Evolutionary conservation across 371 early-diverging fungal genomes (phyloP).

Genomic region (Syncephalastrum sp.): DNA sequence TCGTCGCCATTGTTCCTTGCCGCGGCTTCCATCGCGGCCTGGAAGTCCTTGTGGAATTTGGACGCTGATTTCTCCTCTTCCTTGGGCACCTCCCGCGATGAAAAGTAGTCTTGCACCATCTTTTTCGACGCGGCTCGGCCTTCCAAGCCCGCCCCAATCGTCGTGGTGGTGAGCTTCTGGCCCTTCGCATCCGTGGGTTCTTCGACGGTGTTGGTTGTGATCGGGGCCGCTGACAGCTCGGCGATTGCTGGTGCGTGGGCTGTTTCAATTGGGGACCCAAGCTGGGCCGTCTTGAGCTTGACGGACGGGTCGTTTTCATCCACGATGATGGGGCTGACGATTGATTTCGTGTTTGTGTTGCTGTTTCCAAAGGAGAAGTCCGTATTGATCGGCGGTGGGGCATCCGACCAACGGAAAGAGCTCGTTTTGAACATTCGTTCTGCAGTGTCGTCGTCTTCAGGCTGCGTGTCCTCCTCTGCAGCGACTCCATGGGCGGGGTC

Average conservation of each 20-base stretch:
- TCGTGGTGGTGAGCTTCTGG: neutral
- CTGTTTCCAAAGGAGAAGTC: constrained; percentile 12
- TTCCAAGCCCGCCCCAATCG: constrained; percentile 13
- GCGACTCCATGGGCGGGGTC: neutral
- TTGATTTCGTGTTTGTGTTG: neutral
- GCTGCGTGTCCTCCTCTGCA: neutral
- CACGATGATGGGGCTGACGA: too few species aligned
- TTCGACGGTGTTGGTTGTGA: constrained; percentile 8
- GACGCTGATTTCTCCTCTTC: neutral
- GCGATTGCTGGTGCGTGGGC: constrained; percentile 15
- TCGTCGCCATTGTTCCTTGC: constrained; percentile 38
- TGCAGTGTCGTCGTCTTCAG: neutral
- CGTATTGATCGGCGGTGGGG: constrained; percentile 19
- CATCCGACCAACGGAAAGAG: constrained; percentile 23
- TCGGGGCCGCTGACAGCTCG: constrained; percentile 23
- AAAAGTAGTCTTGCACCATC: constrained; percentile 42
- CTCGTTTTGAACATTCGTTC: constrained; percentile 8
- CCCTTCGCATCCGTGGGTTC: neutral
- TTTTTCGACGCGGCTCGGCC: constrained; percentile 42
- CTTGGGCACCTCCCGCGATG: constrained; percentile 18
- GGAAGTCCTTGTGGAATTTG: constrained; percentile 46
- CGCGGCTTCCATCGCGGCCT: constrained; percentile 35
- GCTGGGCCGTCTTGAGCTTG: constrained; percentile 31
- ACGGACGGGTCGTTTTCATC: constrained; percentile 19
- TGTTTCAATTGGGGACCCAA: constrained; percentile 32